A percentile compares a stretch with the other conserved stretches of the same genome.
These are phyloP conservation scores for Aquanectria penicillioides DNA, from an alignment of 2,329 filamentous ascomycete species.

Conservation along the genomic window DNA sequence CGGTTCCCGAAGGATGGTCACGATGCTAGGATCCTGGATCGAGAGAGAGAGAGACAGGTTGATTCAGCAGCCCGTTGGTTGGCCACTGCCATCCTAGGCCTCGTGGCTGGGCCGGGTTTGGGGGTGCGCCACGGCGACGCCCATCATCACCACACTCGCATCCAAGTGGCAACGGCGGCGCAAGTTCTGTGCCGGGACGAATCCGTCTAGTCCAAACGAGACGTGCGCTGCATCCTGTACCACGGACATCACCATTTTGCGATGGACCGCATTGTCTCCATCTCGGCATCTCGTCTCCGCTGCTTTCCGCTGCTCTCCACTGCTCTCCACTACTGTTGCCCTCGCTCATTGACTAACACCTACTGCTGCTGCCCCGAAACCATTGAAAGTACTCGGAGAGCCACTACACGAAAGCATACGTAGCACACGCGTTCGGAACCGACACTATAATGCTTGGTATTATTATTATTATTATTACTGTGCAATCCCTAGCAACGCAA, in stretches of 20 bases:
- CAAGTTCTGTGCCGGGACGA: constrained; percentile 1
- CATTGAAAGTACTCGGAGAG: not conserved
- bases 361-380: not conserved
- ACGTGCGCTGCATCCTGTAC: not conserved
- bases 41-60: not conserved
- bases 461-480: constrained; percentile 2
- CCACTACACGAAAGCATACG: not conserved
- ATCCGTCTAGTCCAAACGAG: not conserved
- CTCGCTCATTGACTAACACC: not conserved
- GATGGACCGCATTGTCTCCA: too few species aligned
- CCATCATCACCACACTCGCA: constrained; percentile 20
- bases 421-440: constrained; percentile 3
- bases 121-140: constrained; percentile 24
- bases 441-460: not conserved
- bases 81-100: constrained; percentile 18
- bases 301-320: too few species aligned
- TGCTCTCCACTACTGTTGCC: constrained; percentile 1
- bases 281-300: too few species aligned
- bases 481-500: not conserved
- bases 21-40: constrained; percentile 19
- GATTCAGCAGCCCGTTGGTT: constrained; percentile 13
- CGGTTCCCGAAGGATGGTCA: constrained; percentile 21
- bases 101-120: constrained; percentile 26
- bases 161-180: constrained; percentile 19
- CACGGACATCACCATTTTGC: not conserved